phyloP scores from a whole-genome alignment of 2,329 filamentous ascomycete genomes.

The Aureobasidium leucospermi region DNA sequence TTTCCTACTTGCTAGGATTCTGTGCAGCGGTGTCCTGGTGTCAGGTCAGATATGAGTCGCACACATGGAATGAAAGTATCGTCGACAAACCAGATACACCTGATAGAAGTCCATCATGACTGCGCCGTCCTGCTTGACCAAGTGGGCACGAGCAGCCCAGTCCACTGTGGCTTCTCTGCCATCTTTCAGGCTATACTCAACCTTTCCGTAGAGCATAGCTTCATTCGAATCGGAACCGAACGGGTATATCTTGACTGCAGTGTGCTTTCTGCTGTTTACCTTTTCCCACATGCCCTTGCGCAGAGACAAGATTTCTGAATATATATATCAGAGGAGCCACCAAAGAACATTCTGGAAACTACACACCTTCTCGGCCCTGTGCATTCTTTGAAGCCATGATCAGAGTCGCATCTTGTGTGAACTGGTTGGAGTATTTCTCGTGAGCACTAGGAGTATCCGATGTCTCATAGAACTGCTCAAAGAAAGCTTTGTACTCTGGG shows the following conservation, averaged over 20 bases:
- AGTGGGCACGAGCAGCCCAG: constrained; percentile 49
- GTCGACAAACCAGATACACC: constrained; percentile 41
- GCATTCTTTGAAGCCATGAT: constrained; percentile 46
- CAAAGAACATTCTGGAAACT: neutral
- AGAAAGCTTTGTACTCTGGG: constrained; percentile 36
- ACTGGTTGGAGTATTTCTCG: constrained; percentile 41
- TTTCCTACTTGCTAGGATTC: constrained; percentile 14
- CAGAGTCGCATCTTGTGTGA: constrained; percentile 43
- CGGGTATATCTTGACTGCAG: constrained; percentile 42
- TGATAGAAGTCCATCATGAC: constrained; percentile 50
- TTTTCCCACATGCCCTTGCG: constrained; percentile 49
- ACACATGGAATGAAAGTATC: neutral
- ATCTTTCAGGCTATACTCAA: constrained; percentile 47
- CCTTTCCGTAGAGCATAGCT: constrained; percentile 48
- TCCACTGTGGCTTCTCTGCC: constrained; percentile 40
- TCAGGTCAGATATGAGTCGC: neutral
- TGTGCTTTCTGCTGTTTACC: constrained; percentile 41
- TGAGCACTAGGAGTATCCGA: constrained; percentile 43
- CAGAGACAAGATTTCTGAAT: constrained; percentile 42
- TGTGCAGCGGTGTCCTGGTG: constrained; percentile 18
- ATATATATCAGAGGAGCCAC: neutral
- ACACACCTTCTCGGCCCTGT: constrained; percentile 38
- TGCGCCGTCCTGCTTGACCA: constrained; percentile 44
- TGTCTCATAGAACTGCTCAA: constrained; percentile 39
- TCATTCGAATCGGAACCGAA: constrained; percentile 41